Evolutionary conservation across 2,329 filamentous ascomycete species (phyloP), one percentile per base, ranked within the genome.

Genomic region (Verticillium zaregamsianum): DNA sequence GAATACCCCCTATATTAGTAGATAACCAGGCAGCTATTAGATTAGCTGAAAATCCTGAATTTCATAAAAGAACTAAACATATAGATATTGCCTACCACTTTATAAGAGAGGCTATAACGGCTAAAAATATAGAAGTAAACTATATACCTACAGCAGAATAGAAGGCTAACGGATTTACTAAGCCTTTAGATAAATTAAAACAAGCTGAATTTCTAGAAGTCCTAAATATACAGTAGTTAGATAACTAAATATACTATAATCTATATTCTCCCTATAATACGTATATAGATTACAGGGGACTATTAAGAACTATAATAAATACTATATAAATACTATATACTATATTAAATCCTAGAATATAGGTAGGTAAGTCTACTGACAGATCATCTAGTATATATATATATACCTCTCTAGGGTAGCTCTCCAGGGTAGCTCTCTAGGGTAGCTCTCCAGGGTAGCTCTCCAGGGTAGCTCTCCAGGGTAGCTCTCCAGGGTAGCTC

Each of bases 21-120:
- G 32, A 32, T 60, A 58, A 55, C 20, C 61, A 54, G 32, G 32
- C 32, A 55, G 37, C 23, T 58, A 58, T 25, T 49, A n/a, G 56
- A 56, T 5, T 60, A 39, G 17, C 14, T 60, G 5, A 33, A 33
- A 33, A 33, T 9, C 32, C 32, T 33, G 32, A 33, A 5, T 33
- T 33, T 9, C 9, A 33, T 33, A 33, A 33, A 33, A 5, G 32
- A 45, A 9, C 14, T 9, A 20, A 28, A 31, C 40, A 55, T 23
- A 54, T n/a, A 31, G 37, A 45, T 59, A 49, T 32, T 8, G 23
- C 14, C 39, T 28, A 31, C 49, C 4, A n/a, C 37, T 59, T 31
- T 59, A 59, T 12, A 7, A 59, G 33, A 32, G 32, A 45, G 8
- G 25, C 23, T 45, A 59, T 28, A 54, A 12, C 5, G 49, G 49